Percentiles rank a stretch among this genome's conserved stretches.
These are phyloP conservation scores for Teunomyces cretensis DNA, from an alignment of 805 yeast genomes.

Conservation along the genomic window DNA sequence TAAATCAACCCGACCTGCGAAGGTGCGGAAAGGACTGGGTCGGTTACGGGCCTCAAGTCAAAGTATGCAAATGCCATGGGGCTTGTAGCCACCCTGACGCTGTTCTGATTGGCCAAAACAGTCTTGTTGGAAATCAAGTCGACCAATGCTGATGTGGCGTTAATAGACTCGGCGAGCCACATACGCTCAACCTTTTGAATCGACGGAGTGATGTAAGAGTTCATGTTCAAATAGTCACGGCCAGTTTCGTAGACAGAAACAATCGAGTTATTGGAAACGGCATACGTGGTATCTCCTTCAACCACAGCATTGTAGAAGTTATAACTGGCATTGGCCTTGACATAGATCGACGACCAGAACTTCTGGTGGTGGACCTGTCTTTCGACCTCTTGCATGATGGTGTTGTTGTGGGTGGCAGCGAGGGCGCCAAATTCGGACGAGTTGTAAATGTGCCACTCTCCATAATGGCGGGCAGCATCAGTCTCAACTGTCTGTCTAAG, in stretches of 20 bases:
- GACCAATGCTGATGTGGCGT: conserved; percentile 19
- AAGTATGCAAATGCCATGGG: conserved; percentile 33
- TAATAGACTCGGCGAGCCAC: conserved; percentile 26
- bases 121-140: conserved; percentile 13
- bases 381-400: conserved; percentile 18
- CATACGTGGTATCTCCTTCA: conserved; percentile 27
- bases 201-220: conserved; percentile 40
- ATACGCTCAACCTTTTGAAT: conserved; percentile 34
- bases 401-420: conserved; percentile 22
- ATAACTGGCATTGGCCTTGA: conserved; percentile 25
- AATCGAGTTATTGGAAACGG: conserved; percentile 30
- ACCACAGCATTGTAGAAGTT: conserved; percentile 40
- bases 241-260: conserved; percentile 59
- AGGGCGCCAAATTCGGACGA: conserved; percentile 23
- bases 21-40: conserved; percentile 60
- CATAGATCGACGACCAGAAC: conserved; percentile 31
- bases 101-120: conserved; percentile 10
- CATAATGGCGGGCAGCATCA: conserved; percentile 23
- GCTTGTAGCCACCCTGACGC: conserved; percentile 20
- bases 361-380: conserved; percentile 24
- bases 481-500: conserved; percentile 10
- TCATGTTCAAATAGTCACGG: conserved; percentile 55
- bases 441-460: conserved; percentile 22
- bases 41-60: conserved; percentile 52
- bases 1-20: conserved; percentile 75